Percentiles rank a stretch among this genome's conserved stretches.
These are phyloP conservation scores for Pyronema domesticum DNA, from an alignment of 495 filamentous ascomycete species.

Conservation along the genomic window DNA sequence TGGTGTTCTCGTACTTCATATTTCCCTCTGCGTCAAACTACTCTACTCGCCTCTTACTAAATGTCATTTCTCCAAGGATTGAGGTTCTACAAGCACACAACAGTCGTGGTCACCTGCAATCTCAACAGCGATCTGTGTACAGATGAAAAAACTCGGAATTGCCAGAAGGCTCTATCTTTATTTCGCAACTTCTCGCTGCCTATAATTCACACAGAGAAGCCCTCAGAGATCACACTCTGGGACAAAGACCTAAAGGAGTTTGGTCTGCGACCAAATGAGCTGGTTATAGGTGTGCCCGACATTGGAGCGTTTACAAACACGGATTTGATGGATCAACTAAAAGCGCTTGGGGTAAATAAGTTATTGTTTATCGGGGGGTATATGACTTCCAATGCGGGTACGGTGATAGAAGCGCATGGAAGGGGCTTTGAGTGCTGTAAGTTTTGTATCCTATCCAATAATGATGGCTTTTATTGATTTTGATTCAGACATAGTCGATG, in stretches of 20 bases:
- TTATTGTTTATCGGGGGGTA: slow-evolving; percentile 30
- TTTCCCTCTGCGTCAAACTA: no score
- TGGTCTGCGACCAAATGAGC: slow-evolving; percentile 38
- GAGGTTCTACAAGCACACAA: no score
- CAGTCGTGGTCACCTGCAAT: no score
- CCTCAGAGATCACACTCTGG: slow-evolving; percentile 28
- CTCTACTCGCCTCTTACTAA: no score
- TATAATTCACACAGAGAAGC: slow-evolving; percentile 47
- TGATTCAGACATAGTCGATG: slow-evolving; percentile 27
- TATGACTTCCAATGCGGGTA: slow-evolving; percentile 43
- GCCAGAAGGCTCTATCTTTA: slow-evolving; percentile 32
- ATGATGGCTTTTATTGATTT: not conserved
- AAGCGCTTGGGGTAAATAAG: slow-evolving; percentile 47
- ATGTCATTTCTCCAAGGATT: no score
- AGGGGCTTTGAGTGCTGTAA: slow-evolving; percentile 54
- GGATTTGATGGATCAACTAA: slow-evolving; percentile 40
- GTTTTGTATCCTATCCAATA: slow-evolving; percentile 9
- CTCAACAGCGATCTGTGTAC: no score
- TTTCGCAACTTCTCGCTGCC: slow-evolving; percentile 43
- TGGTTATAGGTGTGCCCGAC: slow-evolving; percentile 51
- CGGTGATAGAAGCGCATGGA: slow-evolving; percentile 54
- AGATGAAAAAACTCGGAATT: not conserved
- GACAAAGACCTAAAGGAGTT: slow-evolving; percentile 40
- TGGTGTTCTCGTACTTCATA: no score
- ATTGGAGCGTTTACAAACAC: slow-evolving; percentile 49